Evolutionary conservation across 495 filamentous ascomycete genomes (phyloP).

Genomic region (Terfezia boudieri): DNA sequence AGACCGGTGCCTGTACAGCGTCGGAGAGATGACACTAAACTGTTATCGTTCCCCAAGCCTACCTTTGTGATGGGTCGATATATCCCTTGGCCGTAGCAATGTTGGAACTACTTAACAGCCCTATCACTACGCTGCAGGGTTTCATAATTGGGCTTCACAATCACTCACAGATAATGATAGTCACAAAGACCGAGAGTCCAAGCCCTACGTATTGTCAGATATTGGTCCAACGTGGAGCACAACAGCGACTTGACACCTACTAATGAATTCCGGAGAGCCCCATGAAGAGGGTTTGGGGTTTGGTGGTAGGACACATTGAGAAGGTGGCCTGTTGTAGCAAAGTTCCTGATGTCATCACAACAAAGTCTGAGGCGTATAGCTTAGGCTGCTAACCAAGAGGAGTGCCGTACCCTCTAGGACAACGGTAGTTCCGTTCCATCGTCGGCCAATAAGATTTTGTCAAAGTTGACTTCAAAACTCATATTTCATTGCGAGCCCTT

Average conservation of each 20-base stretch:
- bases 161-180: conserved; percentile 64
- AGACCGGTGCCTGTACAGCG: conserved; percentile 33
- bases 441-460: conserved; percentile 20
- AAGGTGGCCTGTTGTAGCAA: conserved; percentile 37
- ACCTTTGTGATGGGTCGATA: conserved; percentile 50
- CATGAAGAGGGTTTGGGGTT: conserved; percentile 71
- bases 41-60: background rate
- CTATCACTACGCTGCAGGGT: conserved; percentile 53
- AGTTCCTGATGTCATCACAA: conserved; percentile 29
- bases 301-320: conserved; percentile 44
- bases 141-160: conserved; percentile 49
- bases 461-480: background rate
- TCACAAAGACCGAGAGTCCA: conserved; percentile 59
- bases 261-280: conserved; percentile 72
- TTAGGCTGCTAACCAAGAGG: conserved; percentile 24
- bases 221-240: background rate
- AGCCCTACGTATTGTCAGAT: conserved; percentile 25
- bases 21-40: background rate
- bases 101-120: conserved; percentile 67
- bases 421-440: conserved; percentile 49
- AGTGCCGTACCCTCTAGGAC: conserved; percentile 68
- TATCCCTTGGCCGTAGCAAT: conserved; percentile 69
- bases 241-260: background rate
- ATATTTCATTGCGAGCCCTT: background rate
- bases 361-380: background rate